Conservation (phyloP, 192 early-diverging fungal genomes). For the Lobosporangium transversale region DNA sequence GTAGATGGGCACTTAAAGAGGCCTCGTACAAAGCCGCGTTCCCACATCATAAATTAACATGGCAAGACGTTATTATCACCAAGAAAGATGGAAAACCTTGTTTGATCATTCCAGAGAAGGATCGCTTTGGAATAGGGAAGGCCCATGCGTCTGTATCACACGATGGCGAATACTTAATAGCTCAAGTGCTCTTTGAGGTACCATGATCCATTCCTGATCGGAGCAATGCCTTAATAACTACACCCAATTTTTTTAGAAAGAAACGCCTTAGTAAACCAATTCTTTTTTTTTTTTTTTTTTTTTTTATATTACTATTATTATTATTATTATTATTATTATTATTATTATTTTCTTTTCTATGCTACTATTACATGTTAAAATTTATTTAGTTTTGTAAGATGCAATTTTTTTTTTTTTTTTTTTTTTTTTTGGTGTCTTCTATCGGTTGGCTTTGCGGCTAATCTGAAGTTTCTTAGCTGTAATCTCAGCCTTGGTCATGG, state of each 20-base stretch:
- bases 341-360: too few species aligned
- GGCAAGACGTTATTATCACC: conserved; percentile 69
- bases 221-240: too few species aligned
- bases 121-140: conserved; percentile 39
- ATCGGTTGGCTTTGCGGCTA: conserved; percentile 52
- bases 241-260: too few species aligned
- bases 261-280: too few species aligned
- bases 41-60: conserved; percentile 63
- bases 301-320: too few species aligned
- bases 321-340: too few species aligned
- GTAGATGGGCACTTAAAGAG: conserved; percentile 79
- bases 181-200: conserved; percentile 71
- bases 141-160: conserved; percentile 76
- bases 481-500: conserved; percentile 53
- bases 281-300: too few species aligned
- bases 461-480: conserved; percentile 52
- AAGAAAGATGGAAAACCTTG: conserved; percentile 64
- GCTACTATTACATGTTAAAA: too few species aligned
- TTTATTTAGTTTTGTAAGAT: too few species aligned
- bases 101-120: conserved; percentile 48
- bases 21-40: conserved; percentile 78
- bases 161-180: conserved; percentile 80
- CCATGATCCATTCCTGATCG: not conserved
- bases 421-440: too few species aligned
- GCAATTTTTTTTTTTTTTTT: too few species aligned